A percentile compares a stretch with the other conserved stretches of the same genome.
These are phyloP conservation scores for Erysimum cheiranthoides DNA, from an alignment of 345 rosid genomes.

Conservation along the genomic window DNA sequence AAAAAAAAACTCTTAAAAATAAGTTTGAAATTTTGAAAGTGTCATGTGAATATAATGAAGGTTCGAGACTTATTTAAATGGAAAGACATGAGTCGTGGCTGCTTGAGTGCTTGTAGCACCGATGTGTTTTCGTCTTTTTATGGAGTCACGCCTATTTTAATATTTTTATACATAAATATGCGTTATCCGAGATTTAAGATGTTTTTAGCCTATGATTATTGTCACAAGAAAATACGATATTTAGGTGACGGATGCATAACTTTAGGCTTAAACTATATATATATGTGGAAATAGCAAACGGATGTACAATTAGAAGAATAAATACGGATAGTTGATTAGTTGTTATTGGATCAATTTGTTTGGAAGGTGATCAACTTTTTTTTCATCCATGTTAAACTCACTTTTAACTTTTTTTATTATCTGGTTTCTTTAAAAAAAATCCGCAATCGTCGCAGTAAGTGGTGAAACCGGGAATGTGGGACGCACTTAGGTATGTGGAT, in stretches of 20 bases:
- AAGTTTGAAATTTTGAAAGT: neutral
- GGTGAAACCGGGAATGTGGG: conserved; percentile 10
- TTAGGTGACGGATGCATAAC: conserved; percentile 1
- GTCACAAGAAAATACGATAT: conserved; percentile 10
- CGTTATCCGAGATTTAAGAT: neutral
- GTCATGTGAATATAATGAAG: conserved; percentile 14
- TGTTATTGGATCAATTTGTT: neutral
- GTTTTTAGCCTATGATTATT: conserved; percentile 18
- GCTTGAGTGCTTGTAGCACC: conserved; percentile 35
- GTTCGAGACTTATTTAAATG: conserved; percentile 29
- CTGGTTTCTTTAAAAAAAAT: neutral
- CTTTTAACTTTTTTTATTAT: neutral
- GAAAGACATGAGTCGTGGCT: conserved; percentile 30
- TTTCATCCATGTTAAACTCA: neutral
- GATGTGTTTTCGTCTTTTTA: conserved; percentile 16
- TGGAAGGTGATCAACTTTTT: neutral
- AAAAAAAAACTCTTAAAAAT: neutral
- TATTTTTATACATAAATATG: neutral
- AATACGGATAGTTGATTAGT: neutral
- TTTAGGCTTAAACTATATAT: neutral
- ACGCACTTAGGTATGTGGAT: conserved; percentile 6
- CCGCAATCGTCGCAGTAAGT: conserved; percentile 17
- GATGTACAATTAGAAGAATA: neutral
- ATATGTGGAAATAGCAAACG: neutral
- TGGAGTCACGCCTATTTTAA: conserved; percentile 22